Percentiles rank a stretch among this genome's conserved stretches.
These are phyloP conservation scores for Glycyrrhiza uralensis DNA, from an alignment of 306 rosid genomes.

Conservation along the genomic window DNA sequence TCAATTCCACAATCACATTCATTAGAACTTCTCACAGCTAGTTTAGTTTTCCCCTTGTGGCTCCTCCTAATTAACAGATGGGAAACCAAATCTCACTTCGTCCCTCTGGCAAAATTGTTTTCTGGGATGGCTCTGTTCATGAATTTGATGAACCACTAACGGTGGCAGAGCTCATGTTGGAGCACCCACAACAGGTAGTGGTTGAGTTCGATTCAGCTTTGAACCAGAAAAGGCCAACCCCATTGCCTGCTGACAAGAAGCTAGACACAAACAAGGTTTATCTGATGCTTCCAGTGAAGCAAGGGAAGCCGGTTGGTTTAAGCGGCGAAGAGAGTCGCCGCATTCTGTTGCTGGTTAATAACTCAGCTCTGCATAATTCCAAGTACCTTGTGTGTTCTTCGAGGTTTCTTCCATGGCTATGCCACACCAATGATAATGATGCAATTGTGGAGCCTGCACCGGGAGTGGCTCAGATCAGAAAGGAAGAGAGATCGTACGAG, in stretches of 20 bases:
- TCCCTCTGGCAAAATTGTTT: conserved; percentile 48
- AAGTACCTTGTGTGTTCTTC: conserved; percentile 33
- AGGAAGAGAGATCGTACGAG: conserved; percentile 4
- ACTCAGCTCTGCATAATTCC: conserved; percentile 43
- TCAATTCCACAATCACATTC: neutral
- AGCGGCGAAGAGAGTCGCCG: conserved; percentile 47
- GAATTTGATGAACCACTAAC: conserved; percentile 48
- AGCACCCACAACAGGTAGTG: conserved; percentile 74
- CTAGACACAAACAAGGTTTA: conserved; percentile 57
- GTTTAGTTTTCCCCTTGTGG: neutral
- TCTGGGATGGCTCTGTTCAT: conserved; percentile 62
- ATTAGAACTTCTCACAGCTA: neutral
- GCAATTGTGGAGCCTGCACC: conserved; percentile 1
- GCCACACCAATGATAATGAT: conserved; percentile 40
- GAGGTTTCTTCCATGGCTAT: conserved; percentile 50
- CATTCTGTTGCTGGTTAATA: conserved; percentile 36
- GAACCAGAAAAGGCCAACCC: conserved; percentile 43
- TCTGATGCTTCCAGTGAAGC: conserved; percentile 67
- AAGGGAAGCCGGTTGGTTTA: conserved; percentile 58
- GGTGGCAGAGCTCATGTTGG: conserved; percentile 85
- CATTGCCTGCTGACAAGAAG: conserved; percentile 68
- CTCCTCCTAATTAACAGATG: no score
- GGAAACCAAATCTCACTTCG: conserved; percentile 55
- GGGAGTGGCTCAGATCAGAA: neutral
- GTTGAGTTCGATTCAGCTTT: conserved; percentile 61